Percentiles rank a stretch among this genome's conserved stretches.
Evolutionary conservation across 2,329 filamentous ascomycete species (phyloP).

Genomic region (Diplocarpon rosae): DNA sequence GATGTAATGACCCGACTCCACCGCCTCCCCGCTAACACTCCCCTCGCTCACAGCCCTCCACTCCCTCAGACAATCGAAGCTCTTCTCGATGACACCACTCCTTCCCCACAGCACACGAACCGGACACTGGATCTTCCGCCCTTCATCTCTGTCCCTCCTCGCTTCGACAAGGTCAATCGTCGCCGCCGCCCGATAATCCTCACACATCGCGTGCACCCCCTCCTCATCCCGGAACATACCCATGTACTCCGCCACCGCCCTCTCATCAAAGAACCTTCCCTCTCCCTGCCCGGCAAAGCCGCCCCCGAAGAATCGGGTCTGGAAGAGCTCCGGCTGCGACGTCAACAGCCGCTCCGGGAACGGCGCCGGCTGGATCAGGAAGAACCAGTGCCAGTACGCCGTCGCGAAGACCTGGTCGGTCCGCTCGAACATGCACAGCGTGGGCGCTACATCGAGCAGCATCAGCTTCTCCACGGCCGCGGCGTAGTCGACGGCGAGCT

Average conservation of each 20-base stretch:
- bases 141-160: conserved; percentile 33
- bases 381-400: conserved; percentile 49
- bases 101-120: conserved; percentile 41
- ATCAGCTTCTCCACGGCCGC: conserved; percentile 28
- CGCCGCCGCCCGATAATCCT: conserved; percentile 45
- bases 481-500: conserved; percentile 35
- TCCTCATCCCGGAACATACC: conserved; percentile 27
- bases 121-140: conserved; percentile 35
- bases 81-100: conserved; percentile 36
- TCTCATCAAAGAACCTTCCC: conserved; percentile 24
- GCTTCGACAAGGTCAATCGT: conserved; percentile 41
- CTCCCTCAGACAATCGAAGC: conserved; percentile 38
- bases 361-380: conserved; percentile 41
- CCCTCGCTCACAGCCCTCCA: conserved; percentile 37
- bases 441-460: conserved; percentile 44
- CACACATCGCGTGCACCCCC: conserved; percentile 38
- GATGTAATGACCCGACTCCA: conserved; percentile 39
- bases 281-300: conserved; percentile 28
- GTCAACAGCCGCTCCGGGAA: conserved; percentile 39
- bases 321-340: conserved; percentile 30
- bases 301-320: conserved; percentile 28
- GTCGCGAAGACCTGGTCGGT: conserved; percentile 34
- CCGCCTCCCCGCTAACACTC: conserved; percentile 31
- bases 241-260: conserved; percentile 13
- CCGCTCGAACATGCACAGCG: conserved; percentile 40